Conservation (phyloP, 352 stramenopile genomes). For the Peronospora destructor region DNA sequence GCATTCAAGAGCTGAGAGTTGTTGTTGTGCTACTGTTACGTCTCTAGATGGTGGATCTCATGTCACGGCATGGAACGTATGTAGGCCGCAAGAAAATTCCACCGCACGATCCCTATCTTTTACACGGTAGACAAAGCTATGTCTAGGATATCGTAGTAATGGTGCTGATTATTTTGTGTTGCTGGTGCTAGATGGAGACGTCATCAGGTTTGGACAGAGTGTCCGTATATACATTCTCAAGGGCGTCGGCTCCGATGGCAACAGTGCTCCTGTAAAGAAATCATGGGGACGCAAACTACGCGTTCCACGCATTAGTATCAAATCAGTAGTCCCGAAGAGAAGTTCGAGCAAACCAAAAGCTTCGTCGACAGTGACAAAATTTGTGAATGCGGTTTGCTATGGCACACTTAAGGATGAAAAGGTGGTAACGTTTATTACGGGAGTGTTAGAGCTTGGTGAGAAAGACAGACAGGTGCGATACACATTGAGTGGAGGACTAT, state of each 20-base stretch:
- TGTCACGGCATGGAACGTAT: slow-evolving; percentile 84
- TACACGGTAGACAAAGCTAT: slow-evolving; percentile 45
- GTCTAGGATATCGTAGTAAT: neutral
- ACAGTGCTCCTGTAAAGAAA: slow-evolving; percentile 72
- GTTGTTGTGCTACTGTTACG: slow-evolving; percentile 1
- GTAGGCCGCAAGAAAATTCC: slow-evolving; percentile 80
- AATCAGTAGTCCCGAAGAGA: slow-evolving; percentile 61
- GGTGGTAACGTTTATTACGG: slow-evolving; percentile 55
- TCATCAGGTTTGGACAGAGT: slow-evolving; percentile 84
- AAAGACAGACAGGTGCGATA: slow-evolving; percentile 58
- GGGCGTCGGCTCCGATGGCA: slow-evolving; percentile 49
- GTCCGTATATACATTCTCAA: slow-evolving; percentile 82
- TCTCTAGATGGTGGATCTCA: slow-evolving; percentile 77
- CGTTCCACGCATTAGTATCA: slow-evolving; percentile 67
- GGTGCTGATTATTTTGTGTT: slow-evolving; percentile 4
- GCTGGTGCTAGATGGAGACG: slow-evolving; percentile 54
- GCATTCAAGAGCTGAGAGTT: slow-evolving; percentile 3
- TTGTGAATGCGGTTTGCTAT: slow-evolving; percentile 83
- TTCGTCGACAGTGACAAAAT: slow-evolving; percentile 51
- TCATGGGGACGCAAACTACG: slow-evolving; percentile 73
- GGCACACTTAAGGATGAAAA: slow-evolving; percentile 68
- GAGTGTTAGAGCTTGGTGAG: slow-evolving; percentile 57
- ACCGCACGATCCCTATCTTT: slow-evolving; percentile 72
- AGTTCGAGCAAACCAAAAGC: slow-evolving; percentile 46
- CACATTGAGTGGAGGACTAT: neutral